phyloP scores from a whole-genome alignment of 495 filamentous ascomycete species.

The Darksidea phi region DNA sequence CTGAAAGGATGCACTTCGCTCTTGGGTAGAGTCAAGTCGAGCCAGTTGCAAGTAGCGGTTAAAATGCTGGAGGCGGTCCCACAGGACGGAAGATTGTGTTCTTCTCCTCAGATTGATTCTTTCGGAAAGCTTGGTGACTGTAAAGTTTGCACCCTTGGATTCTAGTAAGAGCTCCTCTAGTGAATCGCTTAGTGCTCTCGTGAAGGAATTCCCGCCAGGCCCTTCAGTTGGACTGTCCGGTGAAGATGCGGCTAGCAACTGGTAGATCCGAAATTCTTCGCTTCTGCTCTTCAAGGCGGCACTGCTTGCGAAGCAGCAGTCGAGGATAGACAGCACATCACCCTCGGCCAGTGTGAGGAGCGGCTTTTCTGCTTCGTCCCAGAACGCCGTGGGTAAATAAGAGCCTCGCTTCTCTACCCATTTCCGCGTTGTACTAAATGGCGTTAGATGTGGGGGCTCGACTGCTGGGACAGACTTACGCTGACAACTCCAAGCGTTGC shows the following conservation, averaged over 20 bases:
- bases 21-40: slow-evolving; percentile 13
- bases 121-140: slow-evolving; percentile 16
- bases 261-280: slow-evolving; percentile 26
- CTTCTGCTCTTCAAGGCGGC: slow-evolving; percentile 15
- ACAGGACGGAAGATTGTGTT: slow-evolving; percentile 6
- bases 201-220: slow-evolving; percentile 32
- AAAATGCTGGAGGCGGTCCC: slow-evolving; percentile 17
- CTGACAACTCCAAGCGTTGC: slow-evolving; percentile 20
- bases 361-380: slow-evolving; percentile 31
- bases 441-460: neutral
- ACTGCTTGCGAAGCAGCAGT: slow-evolving; percentile 37
- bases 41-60: slow-evolving; percentile 18
- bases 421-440: slow-evolving; percentile 1
- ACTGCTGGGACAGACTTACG: slow-evolving; percentile 4
- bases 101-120: slow-evolving; percentile 17
- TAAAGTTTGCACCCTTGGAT: slow-evolving; percentile 6
- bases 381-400: slow-evolving; percentile 24
- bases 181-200: slow-evolving; percentile 22
- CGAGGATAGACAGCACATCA: slow-evolving; percentile 37
- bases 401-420: slow-evolving; percentile 2
- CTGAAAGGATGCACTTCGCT: slow-evolving; percentile 4
- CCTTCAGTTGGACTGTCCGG: neutral
- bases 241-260: slow-evolving; percentile 21
- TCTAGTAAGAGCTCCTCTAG: slow-evolving; percentile 22
- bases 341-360: slow-evolving; percentile 23